Base-by-base conservation (phyloP, 306 rosid genomes). In the Sicyos edulis region DNA sequence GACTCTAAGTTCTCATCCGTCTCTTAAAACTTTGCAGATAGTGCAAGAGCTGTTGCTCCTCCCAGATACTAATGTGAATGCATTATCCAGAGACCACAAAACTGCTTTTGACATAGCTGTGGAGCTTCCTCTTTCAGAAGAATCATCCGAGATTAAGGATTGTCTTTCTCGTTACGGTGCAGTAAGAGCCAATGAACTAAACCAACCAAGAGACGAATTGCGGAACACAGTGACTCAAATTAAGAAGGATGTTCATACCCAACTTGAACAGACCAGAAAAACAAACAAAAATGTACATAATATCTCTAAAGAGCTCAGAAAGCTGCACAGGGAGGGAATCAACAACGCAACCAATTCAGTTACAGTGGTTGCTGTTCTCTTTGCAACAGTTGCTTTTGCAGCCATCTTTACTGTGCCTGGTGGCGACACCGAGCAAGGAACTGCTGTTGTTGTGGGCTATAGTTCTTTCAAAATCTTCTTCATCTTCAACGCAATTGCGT, bases 291-390 rank as follows among this genome's bases (percentile, higher is more conserved):
- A 95, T 73, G 99, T 95, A 60, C 95, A 85, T 32, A 91, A 95
- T 68, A 95, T 95, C 65, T 95, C 99, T 44, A 95, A 95, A 86
- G 99, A 91, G 83, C 92, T 95, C 44, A 85, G 99, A 78, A 95
- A 95, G 81, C 97, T 95, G 54, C 99, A 95, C 80, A 87, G 99
- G 69, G 99, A 95, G 78, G 99, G 99, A 80, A 89, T 95, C 74
- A 91, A 95, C 85, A 95, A 95, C 70, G 99, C 97, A 51, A 95
- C 99, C 67, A 87, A 95, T 82, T 95, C 99, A 0, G 97, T 95
- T 66, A 95, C 99, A 24, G 97, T 95, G 80, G 99, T 95, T 82
- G 99, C 99, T n/a, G 99, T 95, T 72, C 83, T 95, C 72, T 95
- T 95, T 60, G 99, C 99, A 2, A 95, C 99, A 0, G 99, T 95